Evolutionary conservation across 1,139 yeast genomes (phyloP).

Genomic region (Geotrichum carabidarum): DNA sequence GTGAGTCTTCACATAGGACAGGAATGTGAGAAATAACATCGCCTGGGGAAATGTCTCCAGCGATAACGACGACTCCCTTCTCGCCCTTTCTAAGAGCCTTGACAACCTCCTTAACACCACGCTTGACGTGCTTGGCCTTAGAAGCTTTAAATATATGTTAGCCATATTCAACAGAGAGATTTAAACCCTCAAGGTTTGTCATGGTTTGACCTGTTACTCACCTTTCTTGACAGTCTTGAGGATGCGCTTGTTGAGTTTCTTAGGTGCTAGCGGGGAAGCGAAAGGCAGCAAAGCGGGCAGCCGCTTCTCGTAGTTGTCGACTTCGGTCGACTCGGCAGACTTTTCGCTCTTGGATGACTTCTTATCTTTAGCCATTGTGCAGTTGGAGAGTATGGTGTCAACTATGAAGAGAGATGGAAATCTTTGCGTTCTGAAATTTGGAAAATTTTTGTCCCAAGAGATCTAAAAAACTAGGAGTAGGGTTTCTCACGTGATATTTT

Average conservation of each 20-base stretch:
- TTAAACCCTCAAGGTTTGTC: too few relatives aligned
- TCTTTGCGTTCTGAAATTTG: too few relatives aligned
- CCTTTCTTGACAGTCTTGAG: constrained; percentile 88
- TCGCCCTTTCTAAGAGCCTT: constrained; percentile 97
- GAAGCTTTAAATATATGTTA: constrained; percentile 50
- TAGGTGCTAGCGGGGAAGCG: constrained; percentile 92
- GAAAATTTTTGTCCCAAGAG: not conserved
- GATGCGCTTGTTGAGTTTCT: constrained; percentile 91
- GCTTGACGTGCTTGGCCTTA: constrained; percentile 94
- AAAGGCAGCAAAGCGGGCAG: constrained; percentile 86
- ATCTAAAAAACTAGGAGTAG: too few relatives aligned
- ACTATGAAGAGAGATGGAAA: not conserved
- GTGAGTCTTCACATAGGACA: constrained; percentile 88
- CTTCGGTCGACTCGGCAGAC: constrained; percentile 32
- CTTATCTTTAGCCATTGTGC: constrained; percentile 33
- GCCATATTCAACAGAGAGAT: not conserved
- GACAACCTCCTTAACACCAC: constrained; percentile 98
- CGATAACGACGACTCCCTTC: constrained; percentile 91
- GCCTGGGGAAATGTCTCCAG: constrained; percentile 96
- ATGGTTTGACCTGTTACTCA: constrained; percentile 9
- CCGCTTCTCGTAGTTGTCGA: constrained; percentile 87
- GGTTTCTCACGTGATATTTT: too few relatives aligned
- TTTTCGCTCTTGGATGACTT: constrained; percentile 26
- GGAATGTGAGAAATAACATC: constrained; percentile 97
- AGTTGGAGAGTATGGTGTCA: not conserved